These are phyloP conservation scores for Schizosaccharomyces japonicus DNA, from an alignment of 805 yeast genomes.

Conservation along the genomic window DNA sequence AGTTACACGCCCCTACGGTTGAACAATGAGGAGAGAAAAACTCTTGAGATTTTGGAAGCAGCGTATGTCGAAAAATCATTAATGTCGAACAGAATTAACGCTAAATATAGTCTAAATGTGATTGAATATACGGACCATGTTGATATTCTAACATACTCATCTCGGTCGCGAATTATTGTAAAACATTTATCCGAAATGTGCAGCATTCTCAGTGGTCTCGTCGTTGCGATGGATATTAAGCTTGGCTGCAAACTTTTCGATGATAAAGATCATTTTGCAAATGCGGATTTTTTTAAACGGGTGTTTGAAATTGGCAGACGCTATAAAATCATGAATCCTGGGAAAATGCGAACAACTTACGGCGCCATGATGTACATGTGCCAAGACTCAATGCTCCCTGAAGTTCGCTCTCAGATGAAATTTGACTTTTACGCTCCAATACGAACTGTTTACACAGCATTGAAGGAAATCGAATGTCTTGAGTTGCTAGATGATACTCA, in stretches of 20 bases:
- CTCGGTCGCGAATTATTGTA: slow-evolving; percentile 48
- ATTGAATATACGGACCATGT: slow-evolving; percentile 57
- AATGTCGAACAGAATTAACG: not conserved
- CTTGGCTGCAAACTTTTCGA: slow-evolving; percentile 40
- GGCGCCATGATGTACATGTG: slow-evolving; percentile 62
- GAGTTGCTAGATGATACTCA: slow-evolving; percentile 33
- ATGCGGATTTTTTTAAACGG: slow-evolving; percentile 47
- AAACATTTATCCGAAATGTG: slow-evolving; percentile 54
- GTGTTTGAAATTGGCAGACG: slow-evolving; percentile 60
- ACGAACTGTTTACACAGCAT: slow-evolving; percentile 30
- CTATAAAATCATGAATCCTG: slow-evolving; percentile 67
- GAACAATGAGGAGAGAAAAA: slow-evolving; percentile 42
- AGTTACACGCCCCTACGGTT: slow-evolving; percentile 49
- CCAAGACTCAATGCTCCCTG: slow-evolving; percentile 55
- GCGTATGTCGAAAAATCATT: not conserved
- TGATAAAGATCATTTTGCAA: slow-evolving; percentile 41
- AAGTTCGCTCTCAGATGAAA: slow-evolving; percentile 44
- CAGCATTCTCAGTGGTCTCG: slow-evolving; percentile 53
- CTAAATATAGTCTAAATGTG: slow-evolving; percentile 24
- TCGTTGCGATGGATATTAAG: slow-evolving; percentile 54
- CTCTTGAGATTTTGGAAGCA: slow-evolving; percentile 26
- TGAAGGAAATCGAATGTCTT: slow-evolving; percentile 20
- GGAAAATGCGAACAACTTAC: slow-evolving; percentile 51
- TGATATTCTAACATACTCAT: slow-evolving; percentile 40
- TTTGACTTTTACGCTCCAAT: slow-evolving; percentile 55